Base-by-base conservation (phyloP, 164 flowering plant genomes). In the Protea cynaroides region DNA sequence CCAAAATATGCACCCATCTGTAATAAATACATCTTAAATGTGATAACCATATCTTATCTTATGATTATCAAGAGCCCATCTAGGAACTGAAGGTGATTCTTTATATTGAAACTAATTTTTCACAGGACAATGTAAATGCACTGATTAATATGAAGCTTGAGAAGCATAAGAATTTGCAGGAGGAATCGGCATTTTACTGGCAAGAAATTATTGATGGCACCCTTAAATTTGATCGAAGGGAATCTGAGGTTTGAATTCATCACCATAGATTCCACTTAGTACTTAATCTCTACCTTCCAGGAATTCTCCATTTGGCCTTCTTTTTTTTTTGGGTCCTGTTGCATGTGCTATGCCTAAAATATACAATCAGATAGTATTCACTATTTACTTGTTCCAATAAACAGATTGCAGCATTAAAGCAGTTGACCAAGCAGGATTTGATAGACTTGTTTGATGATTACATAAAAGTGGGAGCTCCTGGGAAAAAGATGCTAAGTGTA, bases 101-200 rank as follows among this genome's bases (percentile, higher is more conserved):
- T 12, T 6, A 7, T 51, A 54, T 58, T 59, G n/a, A 49, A 59
- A 36, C 49, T 69, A 47, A 22, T 58, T 63, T 59, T 51, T 24
- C 13, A 22, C 84, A 94, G 99, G 88, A 75, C 75, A 88, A 88
- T 68, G 96, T 91, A 17, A 85, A 83, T 73, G 82, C 97, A 9
- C 79, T 94, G 63, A 91, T 94, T 19, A 94, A 94, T 54, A 78
- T 88, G 93, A 94, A 94, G 82, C 93, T 94, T 17, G 99, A 94
- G 83, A 94, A 89, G 73, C 86, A 82, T 82, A 94, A 94, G 76
- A 94, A 94, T 75, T 68, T 91, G 55, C 73, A 75, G 65, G 99
- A 94, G 73, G 99, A 91, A 83, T 80, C 87, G 59, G 53, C 76
- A 69, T 85, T 85, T 69, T 89, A 70, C 74, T 91, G 97, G 96